Evolutionary conservation across 148 eudicot genomes (phyloP).

Genomic region (Vaccinium darrowii): DNA sequence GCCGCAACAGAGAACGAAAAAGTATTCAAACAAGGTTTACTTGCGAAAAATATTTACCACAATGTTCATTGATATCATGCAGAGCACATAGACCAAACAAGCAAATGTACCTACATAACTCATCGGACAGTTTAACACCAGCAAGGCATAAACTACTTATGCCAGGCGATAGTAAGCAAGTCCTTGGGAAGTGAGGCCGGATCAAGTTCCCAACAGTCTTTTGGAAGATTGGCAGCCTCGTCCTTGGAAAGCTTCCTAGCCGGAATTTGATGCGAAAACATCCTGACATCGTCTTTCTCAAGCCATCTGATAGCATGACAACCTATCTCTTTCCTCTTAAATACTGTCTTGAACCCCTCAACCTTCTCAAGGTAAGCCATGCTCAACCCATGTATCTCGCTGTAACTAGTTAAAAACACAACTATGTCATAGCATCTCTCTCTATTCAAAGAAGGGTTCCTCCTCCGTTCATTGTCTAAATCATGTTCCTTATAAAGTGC

Average conservation of each 20-base stretch:
- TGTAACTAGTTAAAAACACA: constrained; percentile 66
- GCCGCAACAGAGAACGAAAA: background rate
- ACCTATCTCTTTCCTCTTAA: constrained; percentile 69
- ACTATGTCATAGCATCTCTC: constrained; percentile 56
- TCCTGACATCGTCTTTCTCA: constrained; percentile 49
- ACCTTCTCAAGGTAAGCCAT: constrained; percentile 82
- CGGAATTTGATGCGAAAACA: constrained; percentile 91
- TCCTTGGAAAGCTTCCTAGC: constrained; percentile 72
- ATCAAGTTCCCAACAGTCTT: constrained; percentile 88
- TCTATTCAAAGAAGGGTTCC: constrained; percentile 1
- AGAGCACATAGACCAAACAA: background rate
- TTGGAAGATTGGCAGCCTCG: constrained; percentile 45
- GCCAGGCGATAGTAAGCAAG: constrained; percentile 35
- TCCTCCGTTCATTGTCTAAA: constrained; percentile 31
- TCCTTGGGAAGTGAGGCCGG: constrained; percentile 83
- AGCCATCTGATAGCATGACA: constrained; percentile 61
- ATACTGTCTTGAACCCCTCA: constrained; percentile 68
- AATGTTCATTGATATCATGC: background rate
- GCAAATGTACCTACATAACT: background rate
- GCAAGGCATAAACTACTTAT: constrained; percentile 10
- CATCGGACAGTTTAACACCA: background rate
- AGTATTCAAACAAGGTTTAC: background rate
- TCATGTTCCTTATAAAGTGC: constrained; percentile 53
- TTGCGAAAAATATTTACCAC: background rate
- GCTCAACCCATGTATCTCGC: constrained; percentile 68